phyloP scores from a whole-genome alignment of 306 rosid species.

The Dryas alaskensis region DNA sequence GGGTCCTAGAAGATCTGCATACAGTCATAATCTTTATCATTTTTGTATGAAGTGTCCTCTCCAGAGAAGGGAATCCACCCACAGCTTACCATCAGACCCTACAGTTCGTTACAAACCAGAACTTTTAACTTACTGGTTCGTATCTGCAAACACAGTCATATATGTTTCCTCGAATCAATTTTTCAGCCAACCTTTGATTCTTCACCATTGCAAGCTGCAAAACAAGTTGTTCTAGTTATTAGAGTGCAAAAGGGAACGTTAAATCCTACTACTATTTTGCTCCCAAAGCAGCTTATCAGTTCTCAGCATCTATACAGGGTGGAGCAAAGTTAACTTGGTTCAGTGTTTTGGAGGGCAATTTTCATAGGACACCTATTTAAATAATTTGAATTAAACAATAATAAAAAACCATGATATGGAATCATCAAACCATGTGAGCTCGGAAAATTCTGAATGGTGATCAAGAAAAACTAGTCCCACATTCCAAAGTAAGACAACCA shows the following conservation, averaged over 20 bases:
- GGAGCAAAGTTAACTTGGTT: background rate
- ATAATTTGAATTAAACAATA: background rate
- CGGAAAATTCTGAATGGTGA: background rate
- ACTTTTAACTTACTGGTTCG: slow-evolving; percentile 58
- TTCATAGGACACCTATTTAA: background rate
- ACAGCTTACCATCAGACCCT: background rate
- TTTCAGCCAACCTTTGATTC: slow-evolving; percentile 94
- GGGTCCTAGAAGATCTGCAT: background rate
- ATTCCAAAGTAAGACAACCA: background rate
- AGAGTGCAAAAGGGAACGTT: background rate
- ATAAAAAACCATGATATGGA: background rate
- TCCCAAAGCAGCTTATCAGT: background rate
- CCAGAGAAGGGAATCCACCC: background rate
- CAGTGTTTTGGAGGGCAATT: background rate
- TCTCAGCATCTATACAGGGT: too few species aligned
- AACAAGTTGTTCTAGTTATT: background rate
- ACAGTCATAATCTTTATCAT: background rate
- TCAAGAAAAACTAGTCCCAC: background rate
- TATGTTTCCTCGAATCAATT: slow-evolving; percentile 76
- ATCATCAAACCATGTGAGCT: background rate
- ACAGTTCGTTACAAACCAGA: background rate
- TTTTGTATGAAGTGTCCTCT: background rate
- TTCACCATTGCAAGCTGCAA: slow-evolving; percentile 99
- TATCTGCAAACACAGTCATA: slow-evolving; percentile 84
- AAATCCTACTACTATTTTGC: too few species aligned